Evolutionary conservation across 108 stramenopile species (phyloP), one percentile per base, ranked within the genome.

Genomic region (Phaeodactylum tricornutum): DNA sequence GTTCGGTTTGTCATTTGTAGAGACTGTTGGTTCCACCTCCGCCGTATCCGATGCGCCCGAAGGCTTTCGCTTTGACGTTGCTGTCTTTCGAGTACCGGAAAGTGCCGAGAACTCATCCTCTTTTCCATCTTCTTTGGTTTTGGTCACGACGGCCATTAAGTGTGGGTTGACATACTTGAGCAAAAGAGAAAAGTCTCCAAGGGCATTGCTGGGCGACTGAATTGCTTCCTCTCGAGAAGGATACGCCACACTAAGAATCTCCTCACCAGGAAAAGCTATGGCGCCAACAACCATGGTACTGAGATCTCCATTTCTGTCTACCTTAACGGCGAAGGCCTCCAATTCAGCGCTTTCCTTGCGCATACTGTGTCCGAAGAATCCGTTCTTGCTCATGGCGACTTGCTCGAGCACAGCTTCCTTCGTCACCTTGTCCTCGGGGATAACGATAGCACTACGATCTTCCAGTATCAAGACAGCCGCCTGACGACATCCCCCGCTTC

Each of bases 121-220:
- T 9, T 44, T 46, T 17, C 60, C 57, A 16, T 66, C 67, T 2
- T 47, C 65, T 14, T 66, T 67, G 14, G 59, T 62, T 57, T 69
- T 62, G 0, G 92, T 87, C 2, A 93, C 66, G 30, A 93, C 68
- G 16, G 82, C 90, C 21, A 64, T 70, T 33, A 97, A 58, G 57
- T 95, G 84, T 26, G 96, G 96, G 60, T 97, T 97, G 32, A 95
- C 59, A 61, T 97, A 97, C 55, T 94, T 95, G 52, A 94, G 65
- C 29, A 97, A 61, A 17, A 97, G 61, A 5, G 92, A 81, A 55
- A 93, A 87, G 68, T 97, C 96, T 9, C 96, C 96, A 15, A 95
- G 59, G 4, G 87, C 72, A 24, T 66, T 70, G 22, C 79, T 75
- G 12, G 86, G 83, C 15, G 86, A 72, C 49, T 83, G 81, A 33